These are phyloP conservation scores for Cryphonectria japonica DNA, from an alignment of 2,329 filamentous ascomycete genomes.

Conservation along the genomic window DNA sequence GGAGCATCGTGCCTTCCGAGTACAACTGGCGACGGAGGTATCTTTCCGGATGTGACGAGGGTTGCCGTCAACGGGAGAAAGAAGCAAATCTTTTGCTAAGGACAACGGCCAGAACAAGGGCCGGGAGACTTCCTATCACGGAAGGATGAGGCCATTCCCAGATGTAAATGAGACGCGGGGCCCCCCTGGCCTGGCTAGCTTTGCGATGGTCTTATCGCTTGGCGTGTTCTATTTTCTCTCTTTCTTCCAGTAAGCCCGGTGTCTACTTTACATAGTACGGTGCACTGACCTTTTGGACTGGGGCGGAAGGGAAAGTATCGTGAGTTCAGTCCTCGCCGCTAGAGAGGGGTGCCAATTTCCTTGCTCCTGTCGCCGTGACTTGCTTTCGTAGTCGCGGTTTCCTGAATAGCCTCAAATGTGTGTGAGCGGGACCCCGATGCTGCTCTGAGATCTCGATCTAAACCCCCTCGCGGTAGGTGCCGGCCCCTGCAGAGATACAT, in stretches of 20 bases:
- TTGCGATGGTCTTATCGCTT: slow-evolving; percentile 7
- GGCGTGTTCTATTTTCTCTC: neutral
- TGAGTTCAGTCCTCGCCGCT: neutral
- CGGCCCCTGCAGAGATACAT: neutral
- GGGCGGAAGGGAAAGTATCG: neutral
- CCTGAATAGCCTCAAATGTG: slow-evolving; percentile 16
- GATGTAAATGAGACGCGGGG: neutral
- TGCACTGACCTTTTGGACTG: neutral
- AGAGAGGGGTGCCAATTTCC: neutral
- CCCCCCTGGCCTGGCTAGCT: neutral
- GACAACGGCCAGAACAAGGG: neutral
- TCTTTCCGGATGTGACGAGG: slow-evolving; percentile 10
- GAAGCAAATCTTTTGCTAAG: neutral
- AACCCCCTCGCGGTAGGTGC: neutral
- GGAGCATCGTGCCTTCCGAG: neutral
- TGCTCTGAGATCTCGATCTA: slow-evolving; percentile 23
- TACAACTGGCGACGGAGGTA: slow-evolving; percentile 12
- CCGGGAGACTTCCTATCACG: slow-evolving; percentile 6
- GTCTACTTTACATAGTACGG: too few relatives aligned
- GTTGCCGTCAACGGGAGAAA: neutral
- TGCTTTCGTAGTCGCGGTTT: neutral
- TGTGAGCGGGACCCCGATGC: slow-evolving; percentile 13
- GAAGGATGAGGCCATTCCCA: slow-evolving; percentile 17
- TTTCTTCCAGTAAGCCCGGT: neutral
- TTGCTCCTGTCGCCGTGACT: neutral